These are phyloP conservation scores for Diplodia corticola DNA, from an alignment of 2,329 filamentous ascomycete species.

Conservation along the genomic window DNA sequence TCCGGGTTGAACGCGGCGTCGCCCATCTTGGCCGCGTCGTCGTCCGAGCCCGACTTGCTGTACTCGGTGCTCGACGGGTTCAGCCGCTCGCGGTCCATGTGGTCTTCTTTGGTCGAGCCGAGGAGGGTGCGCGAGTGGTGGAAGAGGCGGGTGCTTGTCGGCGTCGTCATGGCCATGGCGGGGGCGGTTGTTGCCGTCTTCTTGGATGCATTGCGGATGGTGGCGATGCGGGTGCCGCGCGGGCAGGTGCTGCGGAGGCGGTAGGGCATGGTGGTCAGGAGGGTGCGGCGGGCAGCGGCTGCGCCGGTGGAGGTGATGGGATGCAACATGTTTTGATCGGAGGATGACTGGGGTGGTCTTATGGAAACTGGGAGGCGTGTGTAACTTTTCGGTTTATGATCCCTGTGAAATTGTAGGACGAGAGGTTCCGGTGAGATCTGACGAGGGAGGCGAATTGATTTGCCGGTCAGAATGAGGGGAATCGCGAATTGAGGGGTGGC, in stretches of 20 bases:
- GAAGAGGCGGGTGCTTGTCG: background rate
- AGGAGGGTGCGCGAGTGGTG: background rate
- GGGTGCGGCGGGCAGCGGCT: background rate
- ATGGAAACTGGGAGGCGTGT: background rate
- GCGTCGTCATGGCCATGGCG: background rate
- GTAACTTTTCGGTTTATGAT: background rate
- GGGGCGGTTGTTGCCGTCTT: background rate
- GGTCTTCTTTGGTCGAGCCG: conserved; percentile 41
- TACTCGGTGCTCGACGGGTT: conserved; percentile 67
- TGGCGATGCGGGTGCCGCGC: conserved; percentile 16
- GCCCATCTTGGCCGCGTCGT: conserved; percentile 55
- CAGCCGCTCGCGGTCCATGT: conserved; percentile 56
- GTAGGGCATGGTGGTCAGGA: background rate
- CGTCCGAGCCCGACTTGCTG: conserved; percentile 66
- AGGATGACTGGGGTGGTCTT: background rate
- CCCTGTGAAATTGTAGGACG: background rate
- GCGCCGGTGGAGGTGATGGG: background rate
- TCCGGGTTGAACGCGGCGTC: conserved; percentile 69
- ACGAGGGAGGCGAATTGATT: background rate
- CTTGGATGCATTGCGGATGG: background rate
- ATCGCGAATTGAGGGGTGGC: background rate
- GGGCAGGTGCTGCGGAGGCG: conserved; percentile 13
- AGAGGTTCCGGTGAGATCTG: background rate
- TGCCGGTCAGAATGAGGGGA: background rate
- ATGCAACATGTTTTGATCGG: background rate